A percentile compares a stretch with the other conserved stretches of the same genome.
These are phyloP conservation scores for Boletus rufocinnamomeus DNA, from an alignment of 768 basidiomycete species.

Conservation along the genomic window DNA sequence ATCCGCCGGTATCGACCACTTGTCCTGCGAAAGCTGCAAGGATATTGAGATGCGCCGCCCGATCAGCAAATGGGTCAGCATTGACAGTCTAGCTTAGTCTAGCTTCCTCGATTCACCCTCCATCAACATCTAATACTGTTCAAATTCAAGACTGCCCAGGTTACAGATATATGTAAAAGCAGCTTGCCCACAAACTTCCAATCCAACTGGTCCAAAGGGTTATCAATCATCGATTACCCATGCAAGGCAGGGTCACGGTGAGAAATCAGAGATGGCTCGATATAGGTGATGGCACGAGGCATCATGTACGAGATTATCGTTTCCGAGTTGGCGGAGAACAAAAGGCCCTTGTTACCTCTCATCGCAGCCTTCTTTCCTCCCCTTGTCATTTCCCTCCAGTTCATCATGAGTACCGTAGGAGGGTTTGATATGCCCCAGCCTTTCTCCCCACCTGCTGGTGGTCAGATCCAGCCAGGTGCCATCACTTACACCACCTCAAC, in stretches of 20 bases:
- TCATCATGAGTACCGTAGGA: constrained; percentile 24
- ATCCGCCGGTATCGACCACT: background rate
- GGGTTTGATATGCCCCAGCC: constrained; percentile 33
- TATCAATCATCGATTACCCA: constrained; percentile 9
- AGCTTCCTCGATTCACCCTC: background rate
- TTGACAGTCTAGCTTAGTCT: background rate
- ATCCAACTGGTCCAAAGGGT: background rate
- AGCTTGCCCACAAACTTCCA: background rate
- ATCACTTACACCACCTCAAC: constrained; percentile 72
- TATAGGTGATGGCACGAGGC: constrained; percentile 36
- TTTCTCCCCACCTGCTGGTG: constrained; percentile 33
- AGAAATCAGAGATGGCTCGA: constrained; percentile 35
- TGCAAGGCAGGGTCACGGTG: constrained; percentile 8
- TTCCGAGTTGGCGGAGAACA: constrained; percentile 17
- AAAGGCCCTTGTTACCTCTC: constrained; percentile 16
- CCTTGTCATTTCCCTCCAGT: constrained; percentile 12
- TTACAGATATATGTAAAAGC: background rate
- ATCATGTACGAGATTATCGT: constrained; percentile 19
- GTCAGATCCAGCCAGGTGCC: constrained; percentile 63
- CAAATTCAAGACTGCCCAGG: background rate
- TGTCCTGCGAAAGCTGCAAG: background rate
- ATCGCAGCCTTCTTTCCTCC: constrained; percentile 13
- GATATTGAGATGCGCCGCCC: background rate
- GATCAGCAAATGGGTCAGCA: background rate
- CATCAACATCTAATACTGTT: background rate